phyloP scores from a whole-genome alignment of 2,329 filamentous ascomycete genomes.

The Balansia obtecta region DNA sequence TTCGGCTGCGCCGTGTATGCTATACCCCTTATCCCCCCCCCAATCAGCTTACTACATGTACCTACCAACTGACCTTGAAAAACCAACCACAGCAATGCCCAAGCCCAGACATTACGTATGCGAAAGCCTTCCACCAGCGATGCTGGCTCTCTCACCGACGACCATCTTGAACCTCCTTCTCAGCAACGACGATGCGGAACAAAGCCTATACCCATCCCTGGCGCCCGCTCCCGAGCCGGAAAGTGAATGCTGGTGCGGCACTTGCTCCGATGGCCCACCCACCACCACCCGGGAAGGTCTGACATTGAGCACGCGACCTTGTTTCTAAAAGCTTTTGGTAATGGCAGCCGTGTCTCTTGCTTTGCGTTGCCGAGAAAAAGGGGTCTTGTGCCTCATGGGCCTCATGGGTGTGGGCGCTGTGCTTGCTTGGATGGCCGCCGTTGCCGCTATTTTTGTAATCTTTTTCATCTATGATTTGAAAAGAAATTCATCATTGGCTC shows the following conservation, averaged over 20 bases:
- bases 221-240: too few relatives aligned
- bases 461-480: background rate
- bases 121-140: background rate
- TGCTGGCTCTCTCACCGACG: background rate
- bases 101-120: background rate
- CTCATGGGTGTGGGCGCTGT: background rate
- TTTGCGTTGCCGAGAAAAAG: background rate
- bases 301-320: background rate
- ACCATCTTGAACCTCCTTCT: background rate
- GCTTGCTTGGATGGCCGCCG: background rate
- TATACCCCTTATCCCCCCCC: background rate
- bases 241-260: background rate
- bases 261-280: background rate
- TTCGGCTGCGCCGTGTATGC: constrained; percentile 11
- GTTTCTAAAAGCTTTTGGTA: background rate
- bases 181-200: background rate
- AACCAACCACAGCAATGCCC: background rate
- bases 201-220: background rate
- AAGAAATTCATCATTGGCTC: background rate
- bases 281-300: background rate
- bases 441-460: background rate
- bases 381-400: background rate
- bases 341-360: background rate
- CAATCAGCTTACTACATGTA: background rate
- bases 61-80: too few relatives aligned